A percentile compares a stretch with the other conserved stretches of the same genome.
These are phyloP conservation scores for Microcyclosporella mali DNA, from an alignment of 2,329 filamentous ascomycete genomes.

Conservation along the genomic window DNA sequence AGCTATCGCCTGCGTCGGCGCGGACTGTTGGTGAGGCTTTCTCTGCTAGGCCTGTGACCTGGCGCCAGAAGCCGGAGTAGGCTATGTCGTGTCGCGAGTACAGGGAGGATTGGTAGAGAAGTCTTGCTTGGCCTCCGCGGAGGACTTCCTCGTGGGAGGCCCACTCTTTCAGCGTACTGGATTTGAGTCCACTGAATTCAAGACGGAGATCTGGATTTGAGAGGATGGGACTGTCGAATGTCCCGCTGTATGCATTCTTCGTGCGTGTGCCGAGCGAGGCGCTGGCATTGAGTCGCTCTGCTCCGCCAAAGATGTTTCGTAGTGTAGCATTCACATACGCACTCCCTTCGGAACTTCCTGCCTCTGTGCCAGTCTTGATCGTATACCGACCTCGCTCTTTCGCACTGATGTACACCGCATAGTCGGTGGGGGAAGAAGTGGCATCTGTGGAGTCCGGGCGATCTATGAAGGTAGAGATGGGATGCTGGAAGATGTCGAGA, in stretches of 20 bases:
- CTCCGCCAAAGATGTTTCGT: slow-evolving; percentile 91
- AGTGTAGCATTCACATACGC: slow-evolving; percentile 82
- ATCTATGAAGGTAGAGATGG: slow-evolving; percentile 76
- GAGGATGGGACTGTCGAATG: slow-evolving; percentile 73
- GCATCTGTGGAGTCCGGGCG: slow-evolving; percentile 63
- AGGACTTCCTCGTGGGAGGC: slow-evolving; percentile 88
- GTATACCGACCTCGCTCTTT: slow-evolving; percentile 76
- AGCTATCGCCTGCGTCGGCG: slow-evolving; percentile 78
- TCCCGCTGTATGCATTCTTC: slow-evolving; percentile 81
- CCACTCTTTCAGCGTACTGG: slow-evolving; percentile 79
- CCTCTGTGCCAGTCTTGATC: slow-evolving; percentile 88
- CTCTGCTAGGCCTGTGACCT: slow-evolving; percentile 70
- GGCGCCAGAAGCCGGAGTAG: slow-evolving; percentile 79
- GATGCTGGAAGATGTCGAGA: slow-evolving; percentile 82
- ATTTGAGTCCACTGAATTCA: slow-evolving; percentile 74
- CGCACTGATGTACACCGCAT: slow-evolving; percentile 73
- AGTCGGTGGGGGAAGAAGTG: slow-evolving; percentile 64
- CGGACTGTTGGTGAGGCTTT: slow-evolving; percentile 76
- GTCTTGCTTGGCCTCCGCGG: slow-evolving; percentile 67
- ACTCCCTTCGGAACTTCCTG: slow-evolving; percentile 89
- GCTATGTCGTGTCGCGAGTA: slow-evolving; percentile 66
- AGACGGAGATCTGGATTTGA: slow-evolving; percentile 77
- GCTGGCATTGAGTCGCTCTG: slow-evolving; percentile 81
- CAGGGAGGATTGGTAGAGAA: slow-evolving; percentile 62
- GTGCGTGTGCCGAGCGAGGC: slow-evolving; percentile 86